Evolutionary conservation across 2,329 filamentous ascomycete genomes (phyloP), one percentile per base, ranked within the genome.

Genomic region (Rugonectria rugulosa): DNA sequence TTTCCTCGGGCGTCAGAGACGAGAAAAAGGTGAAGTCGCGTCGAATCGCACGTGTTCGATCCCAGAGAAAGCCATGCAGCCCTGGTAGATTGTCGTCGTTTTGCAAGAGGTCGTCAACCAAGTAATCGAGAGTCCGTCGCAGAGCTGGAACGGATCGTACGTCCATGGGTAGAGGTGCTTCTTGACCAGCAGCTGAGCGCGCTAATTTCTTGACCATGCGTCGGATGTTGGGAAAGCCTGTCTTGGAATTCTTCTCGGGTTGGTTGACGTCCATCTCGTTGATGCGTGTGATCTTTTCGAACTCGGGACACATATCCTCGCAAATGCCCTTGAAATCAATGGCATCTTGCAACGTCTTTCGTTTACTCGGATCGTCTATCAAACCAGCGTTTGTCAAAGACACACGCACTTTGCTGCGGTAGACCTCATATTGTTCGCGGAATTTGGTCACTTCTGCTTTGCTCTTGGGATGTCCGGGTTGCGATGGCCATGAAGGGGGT

Each of bases 1-100:
- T 79, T 62, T 88, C 86, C 2, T 83, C 77, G 2, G 78, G 68
- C 3, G 76, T 80, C 72, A 88, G 79, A 47, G 81, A 80, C 4
- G 86, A 86, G 59, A 89, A 86, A 56, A 89, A 88, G 15, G 85
- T 85, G 63, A 89, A 88, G 66, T 90, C 87, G 58, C 87, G 82
- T 20, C 87, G 83, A 53, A 90, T 85, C 8, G 86, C 86, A 53
- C 87, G 78, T 19, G 87, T 88, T 37, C 87, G 79, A 67, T 90
- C 87, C 86, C 87, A 89, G 2, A 89, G 75, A 54, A 88, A 90
- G 52, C 81, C 83, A 64, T 89, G 87, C 37, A 84, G 73, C 5
- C 72, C 64, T 0, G 83, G 77, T 6, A 89, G 75, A 43, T 84
- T 78, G 56, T 78, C 79, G 41, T 88, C 82, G 5, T 79, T 73